Evolutionary conservation across 2,329 filamentous ascomycete species (phyloP).

Genomic region (Ilyonectria sp.): DNA sequence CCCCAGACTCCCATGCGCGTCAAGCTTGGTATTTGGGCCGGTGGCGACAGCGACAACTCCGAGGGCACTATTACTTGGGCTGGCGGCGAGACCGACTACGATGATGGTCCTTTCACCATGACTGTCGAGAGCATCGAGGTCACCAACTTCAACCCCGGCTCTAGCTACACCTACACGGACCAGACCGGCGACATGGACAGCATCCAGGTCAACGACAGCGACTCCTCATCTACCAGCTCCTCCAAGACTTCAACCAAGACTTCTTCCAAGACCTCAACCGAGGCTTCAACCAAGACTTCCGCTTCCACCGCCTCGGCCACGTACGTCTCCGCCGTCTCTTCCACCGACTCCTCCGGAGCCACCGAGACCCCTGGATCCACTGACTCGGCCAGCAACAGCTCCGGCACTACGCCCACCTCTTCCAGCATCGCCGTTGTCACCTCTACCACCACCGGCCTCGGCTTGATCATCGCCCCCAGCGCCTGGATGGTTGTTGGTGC

Average conservation of each 20-base stretch:
- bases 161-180: conserved; percentile 53
- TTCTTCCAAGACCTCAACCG: background rate
- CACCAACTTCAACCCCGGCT: conserved; percentile 56
- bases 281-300: background rate
- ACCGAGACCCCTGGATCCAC: background rate
- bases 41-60: conserved; percentile 56
- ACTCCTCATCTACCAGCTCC: conserved; percentile 3
- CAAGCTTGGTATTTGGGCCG: conserved; percentile 73
- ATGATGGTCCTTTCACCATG: conserved; percentile 71
- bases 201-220: conserved; percentile 41
- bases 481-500: background rate
- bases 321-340: background rate
- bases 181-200: conserved; percentile 44
- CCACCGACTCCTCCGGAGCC: background rate
- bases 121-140: conserved; percentile 63
- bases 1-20: conserved; percentile 80
- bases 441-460: background rate
- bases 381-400: conserved; percentile 7
- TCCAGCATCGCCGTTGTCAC: conserved; percentile 1
- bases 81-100: conserved; percentile 65
- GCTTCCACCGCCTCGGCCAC: background rate
- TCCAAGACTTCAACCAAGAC: background rate
- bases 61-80: conserved; percentile 78
- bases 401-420: background rate
- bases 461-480: background rate